A percentile compares a stretch with the other conserved stretches of the same genome.
Conservation (phyloP, 345 rosid genomes). For the Arabidopsis thaliana region DNA sequence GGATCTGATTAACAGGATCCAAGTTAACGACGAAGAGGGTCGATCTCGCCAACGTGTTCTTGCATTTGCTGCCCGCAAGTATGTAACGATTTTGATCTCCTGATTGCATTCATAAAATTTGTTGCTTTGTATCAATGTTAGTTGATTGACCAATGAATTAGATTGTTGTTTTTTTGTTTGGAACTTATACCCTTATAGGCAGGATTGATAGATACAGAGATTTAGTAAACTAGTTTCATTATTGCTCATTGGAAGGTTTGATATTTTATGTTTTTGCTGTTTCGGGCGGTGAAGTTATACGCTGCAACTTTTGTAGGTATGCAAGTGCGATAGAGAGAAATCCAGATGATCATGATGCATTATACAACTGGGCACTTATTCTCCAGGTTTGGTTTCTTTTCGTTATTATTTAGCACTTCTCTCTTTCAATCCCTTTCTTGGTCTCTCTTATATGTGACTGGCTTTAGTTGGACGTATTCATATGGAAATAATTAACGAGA, state of each 20-base stretch:
- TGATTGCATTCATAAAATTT: background rate
- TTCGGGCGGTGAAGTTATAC: background rate
- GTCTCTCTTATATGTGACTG: conserved; percentile 13
- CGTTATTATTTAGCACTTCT: background rate
- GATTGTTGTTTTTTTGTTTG: background rate
- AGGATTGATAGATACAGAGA: conserved; percentile 9
- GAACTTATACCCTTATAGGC: background rate
- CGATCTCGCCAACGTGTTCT: conserved; percentile 97
- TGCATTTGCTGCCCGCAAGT: conserved; percentile 97
- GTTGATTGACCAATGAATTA: conserved; percentile 9
- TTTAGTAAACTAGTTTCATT: conserved; percentile 7
- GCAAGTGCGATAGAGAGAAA: conserved; percentile 88
- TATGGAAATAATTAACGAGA: conserved; percentile 6
- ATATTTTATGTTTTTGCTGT: conserved; percentile 19
- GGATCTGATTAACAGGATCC: conserved; percentile 85
- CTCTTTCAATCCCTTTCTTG: background rate
- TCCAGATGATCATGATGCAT: conserved; percentile 94
- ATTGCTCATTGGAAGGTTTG: conserved; percentile 8
- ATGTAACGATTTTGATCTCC: conserved; percentile 18
- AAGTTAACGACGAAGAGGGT: conserved; percentile 91
- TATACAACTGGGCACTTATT: conserved; percentile 98
- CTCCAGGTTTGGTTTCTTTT: conserved; percentile 75
- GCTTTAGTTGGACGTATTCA: conserved; percentile 7
- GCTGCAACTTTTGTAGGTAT: conserved; percentile 62
- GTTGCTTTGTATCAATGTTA: background rate